Percentiles rank a stretch among this genome's conserved stretches.
Conservation (phyloP, 1,139 yeast genomes). For the Chernovozyma sophiae-reginae region DNA sequence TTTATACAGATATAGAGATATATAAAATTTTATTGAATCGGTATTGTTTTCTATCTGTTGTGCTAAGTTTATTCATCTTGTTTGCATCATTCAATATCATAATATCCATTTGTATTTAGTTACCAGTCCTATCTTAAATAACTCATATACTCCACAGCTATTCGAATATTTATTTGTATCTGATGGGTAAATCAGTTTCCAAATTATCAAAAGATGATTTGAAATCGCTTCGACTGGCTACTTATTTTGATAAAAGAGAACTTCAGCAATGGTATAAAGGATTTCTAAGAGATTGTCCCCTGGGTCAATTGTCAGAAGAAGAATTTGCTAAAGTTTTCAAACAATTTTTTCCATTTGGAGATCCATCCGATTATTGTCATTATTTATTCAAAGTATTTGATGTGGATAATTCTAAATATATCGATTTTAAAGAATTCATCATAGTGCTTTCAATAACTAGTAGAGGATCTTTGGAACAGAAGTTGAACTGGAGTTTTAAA, state of each 20-base stretch:
- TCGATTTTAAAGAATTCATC: slow-evolving; percentile 91
- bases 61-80: too few species aligned
- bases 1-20: too few species aligned
- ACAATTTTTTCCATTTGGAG: slow-evolving; percentile 98
- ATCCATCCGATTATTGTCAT: slow-evolving; percentile 86
- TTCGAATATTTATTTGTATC: background rate
- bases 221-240: slow-evolving; percentile 73
- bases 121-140: background rate
- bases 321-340: slow-evolving; percentile 91
- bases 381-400: slow-evolving; percentile 89
- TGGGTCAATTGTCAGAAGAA: slow-evolving; percentile 80
- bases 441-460: slow-evolving; percentile 84
- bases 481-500: slow-evolving; percentile 81
- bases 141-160: background rate
- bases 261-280: slow-evolving; percentile 99
- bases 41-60: too few species aligned
- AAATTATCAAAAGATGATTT: slow-evolving; percentile 90
- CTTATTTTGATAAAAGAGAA: slow-evolving; percentile 90
- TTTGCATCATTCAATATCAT: too few species aligned
- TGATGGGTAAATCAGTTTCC: slow-evolving; percentile 94
- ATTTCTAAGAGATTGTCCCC: slow-evolving; percentile 88
- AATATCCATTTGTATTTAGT: too few species aligned
- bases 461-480: slow-evolving; percentile 84
- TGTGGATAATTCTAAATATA: slow-evolving; percentile 70
- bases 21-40: too few species aligned